Conservation (phyloP, 2,329 filamentous ascomycete species). For the Kalaharituber pfeilii region DNA sequence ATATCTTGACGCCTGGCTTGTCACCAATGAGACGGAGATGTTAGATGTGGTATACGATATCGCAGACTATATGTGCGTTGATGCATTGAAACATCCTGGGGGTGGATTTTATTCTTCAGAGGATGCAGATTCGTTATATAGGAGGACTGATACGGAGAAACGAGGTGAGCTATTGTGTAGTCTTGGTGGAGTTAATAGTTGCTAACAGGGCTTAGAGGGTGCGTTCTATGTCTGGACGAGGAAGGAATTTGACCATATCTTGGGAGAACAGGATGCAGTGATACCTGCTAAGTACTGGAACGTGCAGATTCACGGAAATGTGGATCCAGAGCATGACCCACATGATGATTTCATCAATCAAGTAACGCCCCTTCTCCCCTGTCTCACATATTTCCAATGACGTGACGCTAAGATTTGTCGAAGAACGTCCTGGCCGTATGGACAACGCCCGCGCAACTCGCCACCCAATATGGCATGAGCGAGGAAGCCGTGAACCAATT, state of each 20-base stretch:
- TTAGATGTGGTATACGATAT: slow-evolving; percentile 64
- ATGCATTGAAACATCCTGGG: slow-evolving; percentile 35
- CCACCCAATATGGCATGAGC: slow-evolving; percentile 55
- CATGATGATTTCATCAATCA: slow-evolving; percentile 91
- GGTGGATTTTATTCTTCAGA: slow-evolving; percentile 80
- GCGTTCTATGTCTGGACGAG: slow-evolving; percentile 90
- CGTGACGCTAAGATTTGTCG: background rate
- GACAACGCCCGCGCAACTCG: slow-evolving; percentile 49
- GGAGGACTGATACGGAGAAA: slow-evolving; percentile 59
- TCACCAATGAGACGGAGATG: slow-evolving; percentile 51
- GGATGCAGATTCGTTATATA: slow-evolving; percentile 68
- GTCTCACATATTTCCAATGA: background rate
- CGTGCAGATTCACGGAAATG: slow-evolving; percentile 68
- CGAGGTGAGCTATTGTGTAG: slow-evolving; percentile 27
- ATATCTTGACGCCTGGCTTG: slow-evolving; percentile 71
- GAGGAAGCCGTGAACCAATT: slow-evolving; percentile 50
- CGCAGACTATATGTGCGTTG: slow-evolving; percentile 58
- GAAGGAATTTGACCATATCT: slow-evolving; percentile 63
- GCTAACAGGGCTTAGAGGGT: slow-evolving; percentile 57
- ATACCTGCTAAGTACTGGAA: slow-evolving; percentile 74
- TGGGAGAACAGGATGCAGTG: slow-evolving; percentile 50
- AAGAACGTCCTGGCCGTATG: slow-evolving; percentile 61
- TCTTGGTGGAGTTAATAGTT: background rate
- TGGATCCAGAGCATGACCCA: slow-evolving; percentile 63
- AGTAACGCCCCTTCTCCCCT: background rate